Conservation (phyloP, 2,329 filamentous ascomycete species). For the Pseudofabraea citricarpa region DNA sequence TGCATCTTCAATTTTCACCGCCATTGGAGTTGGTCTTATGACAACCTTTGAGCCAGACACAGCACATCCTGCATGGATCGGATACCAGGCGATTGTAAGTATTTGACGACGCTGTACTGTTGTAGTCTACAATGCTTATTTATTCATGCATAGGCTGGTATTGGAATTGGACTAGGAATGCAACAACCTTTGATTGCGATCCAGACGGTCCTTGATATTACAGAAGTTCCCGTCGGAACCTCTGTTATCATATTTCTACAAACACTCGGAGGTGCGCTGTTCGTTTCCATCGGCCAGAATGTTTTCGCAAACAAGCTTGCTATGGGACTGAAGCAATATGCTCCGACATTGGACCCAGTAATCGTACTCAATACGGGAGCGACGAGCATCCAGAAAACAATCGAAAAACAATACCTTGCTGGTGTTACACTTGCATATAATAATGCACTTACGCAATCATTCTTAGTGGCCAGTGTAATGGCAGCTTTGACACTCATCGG, state of each 20-base stretch:
- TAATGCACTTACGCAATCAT: constrained; percentile 44
- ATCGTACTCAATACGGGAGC: constrained; percentile 43
- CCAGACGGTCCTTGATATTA: constrained; percentile 50
- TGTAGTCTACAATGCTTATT: no score
- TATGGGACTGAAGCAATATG: constrained; percentile 29
- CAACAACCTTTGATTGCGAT: constrained; percentile 52
- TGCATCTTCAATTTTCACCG: constrained; percentile 37
- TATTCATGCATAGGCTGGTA: constrained; percentile 29
- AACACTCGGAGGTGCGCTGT: constrained; percentile 54
- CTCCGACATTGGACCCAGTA: constrained; percentile 36
- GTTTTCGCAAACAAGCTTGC: constrained; percentile 33
- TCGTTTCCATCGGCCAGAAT: constrained; percentile 51
- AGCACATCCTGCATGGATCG: constrained; percentile 46
- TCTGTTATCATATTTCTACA: constrained; percentile 52
- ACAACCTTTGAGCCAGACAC: constrained; percentile 46
- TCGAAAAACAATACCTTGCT: constrained; percentile 43
- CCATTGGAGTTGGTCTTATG: constrained; percentile 42
- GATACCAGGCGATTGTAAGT: constrained; percentile 45
- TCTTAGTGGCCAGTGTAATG: constrained; percentile 48
- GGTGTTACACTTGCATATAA: constrained; percentile 58
- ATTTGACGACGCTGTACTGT: background rate
- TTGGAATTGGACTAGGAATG: constrained; percentile 55
- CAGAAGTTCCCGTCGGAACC: constrained; percentile 47
- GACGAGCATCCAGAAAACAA: constrained; percentile 53
- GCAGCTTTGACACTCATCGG: constrained; percentile 41